These are phyloP conservation scores for Penicillium coprophilum DNA, from an alignment of 495 filamentous ascomycete species.

Conservation along the genomic window DNA sequence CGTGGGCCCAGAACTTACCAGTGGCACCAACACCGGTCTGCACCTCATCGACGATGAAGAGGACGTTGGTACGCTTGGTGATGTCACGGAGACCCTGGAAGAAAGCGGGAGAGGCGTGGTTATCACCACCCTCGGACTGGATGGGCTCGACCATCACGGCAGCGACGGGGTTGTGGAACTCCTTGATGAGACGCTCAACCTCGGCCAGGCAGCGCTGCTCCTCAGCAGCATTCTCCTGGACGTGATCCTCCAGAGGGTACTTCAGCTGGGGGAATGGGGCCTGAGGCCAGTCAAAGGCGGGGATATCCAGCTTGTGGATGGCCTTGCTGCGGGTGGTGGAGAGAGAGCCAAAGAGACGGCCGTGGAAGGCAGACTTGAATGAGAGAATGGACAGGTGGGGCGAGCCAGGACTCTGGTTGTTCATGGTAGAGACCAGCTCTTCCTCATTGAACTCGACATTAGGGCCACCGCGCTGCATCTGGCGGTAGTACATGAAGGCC, in stretches of 20 bases:
- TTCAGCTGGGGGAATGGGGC: constrained; percentile 86
- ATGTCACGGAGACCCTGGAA: constrained; percentile 85
- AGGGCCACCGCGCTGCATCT: constrained; percentile 80
- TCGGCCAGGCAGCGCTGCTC: constrained; percentile 87
- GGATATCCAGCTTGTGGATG: constrained; percentile 98
- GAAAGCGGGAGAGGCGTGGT: constrained; percentile 92
- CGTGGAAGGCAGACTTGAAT: constrained; percentile 94
- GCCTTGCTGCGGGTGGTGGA: constrained; percentile 94
- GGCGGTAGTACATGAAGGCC: constrained; percentile 95
- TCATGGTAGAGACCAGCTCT: constrained; percentile 77
- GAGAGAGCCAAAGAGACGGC: constrained; percentile 87
- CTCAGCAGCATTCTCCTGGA: constrained; percentile 75
- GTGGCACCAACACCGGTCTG: constrained; percentile 94
- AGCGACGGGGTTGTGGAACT: constrained; percentile 80
- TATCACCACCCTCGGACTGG: constrained; percentile 98
- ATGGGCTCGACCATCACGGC: constrained; percentile 94
- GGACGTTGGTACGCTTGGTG: constrained; percentile 79
- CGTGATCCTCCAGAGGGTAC: constrained; percentile 86
- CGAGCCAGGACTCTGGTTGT: constrained; percentile 79
- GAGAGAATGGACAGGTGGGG: constrained; percentile 87
- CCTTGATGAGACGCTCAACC: constrained; percentile 81
- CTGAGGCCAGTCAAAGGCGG: constrained; percentile 97
- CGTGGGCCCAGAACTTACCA: constrained; percentile 98
- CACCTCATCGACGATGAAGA: constrained; percentile 97
- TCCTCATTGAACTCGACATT: constrained; percentile 80